These are phyloP conservation scores for Hirsutella rhossiliensis DNA, from an alignment of 2,329 filamentous ascomycete species.

Conservation along the genomic window DNA sequence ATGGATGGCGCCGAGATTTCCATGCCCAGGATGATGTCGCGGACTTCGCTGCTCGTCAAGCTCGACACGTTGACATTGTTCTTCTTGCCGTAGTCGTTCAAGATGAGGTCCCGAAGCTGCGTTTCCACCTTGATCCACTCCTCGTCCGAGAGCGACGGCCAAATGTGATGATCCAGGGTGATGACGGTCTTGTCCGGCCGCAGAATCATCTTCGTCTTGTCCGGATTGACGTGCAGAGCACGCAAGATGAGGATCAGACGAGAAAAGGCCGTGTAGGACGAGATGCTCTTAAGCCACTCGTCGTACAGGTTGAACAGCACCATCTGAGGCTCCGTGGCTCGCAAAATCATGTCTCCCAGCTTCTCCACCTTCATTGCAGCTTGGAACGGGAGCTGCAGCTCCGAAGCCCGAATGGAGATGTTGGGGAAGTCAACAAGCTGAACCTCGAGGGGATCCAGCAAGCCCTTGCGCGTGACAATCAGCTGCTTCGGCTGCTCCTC, in stretches of 20 bases:
- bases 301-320: conserved; percentile 98
- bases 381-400: conserved; percentile 95
- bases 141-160: conserved; percentile 87
- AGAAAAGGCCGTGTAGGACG: conserved; percentile 96
- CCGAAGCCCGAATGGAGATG: conserved; percentile 94
- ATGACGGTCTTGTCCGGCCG: conserved; percentile 97
- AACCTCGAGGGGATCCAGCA: conserved; percentile 92
- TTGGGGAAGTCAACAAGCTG: conserved; percentile 98
- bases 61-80: conserved; percentile 99
- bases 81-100: conserved; percentile 99
- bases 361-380: conserved; percentile 99
- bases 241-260: conserved; percentile 86
- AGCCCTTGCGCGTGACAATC: conserved; percentile 94
- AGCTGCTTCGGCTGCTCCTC: conserved; percentile 99
- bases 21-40: conserved; percentile 98
- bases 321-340: conserved; percentile 99
- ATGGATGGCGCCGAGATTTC: conserved; percentile 96
- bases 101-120: conserved; percentile 83
- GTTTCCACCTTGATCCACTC: conserved; percentile 99
- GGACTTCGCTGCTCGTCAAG: conserved; percentile 90
- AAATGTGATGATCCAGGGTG: conserved; percentile 97
- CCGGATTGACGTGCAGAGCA: conserved; percentile 92
- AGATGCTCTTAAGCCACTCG: conserved; percentile 97
- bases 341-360: conserved; percentile 95
- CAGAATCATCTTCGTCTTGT: conserved; percentile 93